phyloP scores from a whole-genome alignment of 441 rosid genomes.

The Populus tomentosa region DNA sequence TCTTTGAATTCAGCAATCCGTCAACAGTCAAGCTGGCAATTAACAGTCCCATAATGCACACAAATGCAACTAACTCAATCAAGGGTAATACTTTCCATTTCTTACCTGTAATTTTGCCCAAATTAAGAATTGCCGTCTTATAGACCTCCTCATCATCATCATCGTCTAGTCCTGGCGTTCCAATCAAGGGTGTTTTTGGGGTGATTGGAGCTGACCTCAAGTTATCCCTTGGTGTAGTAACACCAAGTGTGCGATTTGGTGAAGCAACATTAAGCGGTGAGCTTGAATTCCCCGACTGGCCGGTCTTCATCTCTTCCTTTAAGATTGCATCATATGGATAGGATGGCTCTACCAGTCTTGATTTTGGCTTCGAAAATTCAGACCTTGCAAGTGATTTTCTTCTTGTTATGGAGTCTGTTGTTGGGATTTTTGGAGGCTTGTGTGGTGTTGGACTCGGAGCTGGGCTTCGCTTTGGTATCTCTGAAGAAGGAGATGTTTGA shows the following conservation, averaged over 20 bases:
- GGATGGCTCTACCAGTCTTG: constrained; percentile 43
- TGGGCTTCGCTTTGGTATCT: constrained; percentile 13
- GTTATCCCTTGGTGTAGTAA: constrained; percentile 20
- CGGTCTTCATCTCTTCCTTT: constrained; percentile 25
- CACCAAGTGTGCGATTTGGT: constrained; percentile 3
- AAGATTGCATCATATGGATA: constrained; percentile 23
- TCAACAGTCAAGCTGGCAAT: constrained; percentile 51
- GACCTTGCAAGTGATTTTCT: constrained; percentile 31
- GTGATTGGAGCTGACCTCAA: constrained; percentile 39
- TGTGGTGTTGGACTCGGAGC: constrained; percentile 8
- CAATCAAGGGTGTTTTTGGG: constrained; percentile 46
- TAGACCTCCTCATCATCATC: constrained; percentile 57
- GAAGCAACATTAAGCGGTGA: constrained; percentile 25
- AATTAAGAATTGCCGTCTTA: constrained; percentile 37
- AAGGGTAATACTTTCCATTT: constrained; percentile 32
- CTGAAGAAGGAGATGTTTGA: constrained; percentile 21
- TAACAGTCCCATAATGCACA: constrained; percentile 35
- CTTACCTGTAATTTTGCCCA: constrained; percentile 22
- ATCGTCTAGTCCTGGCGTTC: constrained; percentile 17
- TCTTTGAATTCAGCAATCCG: constrained; percentile 14
- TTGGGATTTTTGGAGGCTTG: constrained; percentile 33
- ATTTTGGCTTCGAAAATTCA: constrained; percentile 47
- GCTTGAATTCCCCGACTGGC: constrained; percentile 12
- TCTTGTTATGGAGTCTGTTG: constrained; percentile 16
- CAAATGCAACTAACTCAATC: constrained; percentile 39